Evolutionary conservation across 2,329 filamentous ascomycete species (phyloP), one percentile per base, ranked within the genome.

Genomic region (Phyllosticta citriasiana): DNA sequence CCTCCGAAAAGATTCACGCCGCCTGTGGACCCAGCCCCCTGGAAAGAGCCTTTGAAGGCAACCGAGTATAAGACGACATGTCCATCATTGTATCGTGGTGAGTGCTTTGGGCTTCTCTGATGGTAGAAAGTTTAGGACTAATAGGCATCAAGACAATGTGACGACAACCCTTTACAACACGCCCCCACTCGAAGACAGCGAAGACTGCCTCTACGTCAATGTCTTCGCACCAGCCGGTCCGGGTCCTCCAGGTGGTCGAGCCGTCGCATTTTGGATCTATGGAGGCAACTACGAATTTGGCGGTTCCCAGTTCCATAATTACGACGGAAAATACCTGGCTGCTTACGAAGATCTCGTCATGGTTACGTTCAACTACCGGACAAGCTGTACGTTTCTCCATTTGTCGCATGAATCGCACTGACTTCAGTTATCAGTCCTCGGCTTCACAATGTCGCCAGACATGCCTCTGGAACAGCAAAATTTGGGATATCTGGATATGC

Each of bases 401-500:
- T n/a, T 7, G 4, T n/a, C 4, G 16, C 40, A 16, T n/a, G 16
- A 7, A n/a, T 4, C 1, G 16, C 3, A n/a, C 40, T 47, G 7
- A 47, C 14, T 2, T 6, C 1, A 3, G 16, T n/a, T n/a, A 2
- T n/a, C 40, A 47, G 40, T 63, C 3, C 63, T 63, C 24, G 61
- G 62, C 10, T 63, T 64, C 27, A 47, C 57, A 2, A 58, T 57
- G 9, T 33, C 57, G 5, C 61, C 63, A 7, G 54, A 14, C 6
- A 33, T 63, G 3, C 54, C 57, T 3, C 24, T 27, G 19, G 33
- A 30, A 3, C 47, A 59, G 22, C 24, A 24, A 19, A 64, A 64
- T 55, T 53, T 60, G 3, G 63, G 59, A 7, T 54, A 64, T 22
- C 27, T 64, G 8, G 63, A 64, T 54, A 59, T 64, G 26, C 60